Base-by-base conservation (phyloP, 1,284 basidiomycete species). In the Vanrija sp. region DNA sequence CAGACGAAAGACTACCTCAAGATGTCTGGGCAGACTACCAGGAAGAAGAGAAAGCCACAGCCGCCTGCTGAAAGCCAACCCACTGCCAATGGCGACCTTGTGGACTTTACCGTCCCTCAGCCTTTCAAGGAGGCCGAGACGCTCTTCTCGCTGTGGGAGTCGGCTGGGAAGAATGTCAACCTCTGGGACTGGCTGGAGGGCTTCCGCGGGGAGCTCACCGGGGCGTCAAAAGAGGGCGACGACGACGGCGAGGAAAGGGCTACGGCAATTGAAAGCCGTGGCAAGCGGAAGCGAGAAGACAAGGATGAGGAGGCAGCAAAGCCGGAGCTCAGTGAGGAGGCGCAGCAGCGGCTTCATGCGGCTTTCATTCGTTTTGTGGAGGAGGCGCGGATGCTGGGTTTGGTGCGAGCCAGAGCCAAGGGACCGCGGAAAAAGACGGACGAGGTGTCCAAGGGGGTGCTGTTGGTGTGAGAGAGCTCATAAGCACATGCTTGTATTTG, bases 101-200 rank as follows among this genome's bases (percentile, higher is more conserved):
- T 26, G 23, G n/a, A 28, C 46, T 29, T 15, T 15, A 2, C 14
- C 4, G 6, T 7, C 14, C n/a, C 18, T 18, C 44, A 23, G 9
- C 42, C 52, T 12, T 54, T 74, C 52, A 61, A 62, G 45, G 66
- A 71, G 50, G 52, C 71, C 25, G 58, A 69, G 43, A 61, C 57
- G 12, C 52, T 75, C 16, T 71, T 67, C 55, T 55, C 60, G 3
- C 54, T 75, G 9, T 75, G 70, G 70, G 60, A 56, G 50, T 62
- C 57, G 0, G 66, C 71, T 1, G 73, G 73, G 3, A 64, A 65
- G 54, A 61, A 61, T 18, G 65, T 75, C 48, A 75, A 73, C 52
- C 64, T 75, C 3, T 75, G 71, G 71, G 73, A 75, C 48, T 75
- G 73, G 73, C 61, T 75, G 2, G 65, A 73, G 29, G 71, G 68